Evolutionary conservation across 257 asterid genomes (phyloP), one percentile per base, ranked within the genome.

Genomic region (Penstemon newberryi): DNA sequence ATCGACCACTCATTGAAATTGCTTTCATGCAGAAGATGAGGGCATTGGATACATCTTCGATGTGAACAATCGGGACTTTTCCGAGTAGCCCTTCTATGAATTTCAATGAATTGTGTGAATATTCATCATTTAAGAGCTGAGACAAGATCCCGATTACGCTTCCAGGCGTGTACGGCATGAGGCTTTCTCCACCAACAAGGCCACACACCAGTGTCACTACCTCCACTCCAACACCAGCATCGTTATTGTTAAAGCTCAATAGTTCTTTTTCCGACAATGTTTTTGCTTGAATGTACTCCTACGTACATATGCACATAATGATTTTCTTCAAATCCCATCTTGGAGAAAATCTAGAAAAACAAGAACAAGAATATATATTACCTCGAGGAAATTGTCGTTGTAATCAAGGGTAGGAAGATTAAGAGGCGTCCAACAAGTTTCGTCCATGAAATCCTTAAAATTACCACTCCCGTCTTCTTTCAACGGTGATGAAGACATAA

Each of bases 131-230:
- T 0, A 73, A 44, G 6, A 57, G 39, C 19, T 63, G 68, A 0
- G 85, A 51, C 64, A 80, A 10, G 40, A 78, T 4, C 5, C 4
- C 8, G 0, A 5, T 42, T 45, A 41, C 11, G 62, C 78, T 86
- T 7, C 2, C 49, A 2, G 83, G n/a, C 2, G 72, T 15, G 45
- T 25, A 25, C 9, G 70, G 47, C 72, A 66, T 10, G 37, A 70
- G 63, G 45, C 69, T 50, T 4, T 64, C 78, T 54, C 87, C 88
- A 2, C 92, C 86, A 10, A 86, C 89, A 49, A 84, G 81, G 54
- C 84, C 88, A 57, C 80, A 78, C 7, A 18, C 69, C 44, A 86
- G 73, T 60, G 81, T 76, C 5, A 82, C 82, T 44, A 77, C 86
- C 50, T 77, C 80, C 47, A 82, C 10, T 37, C 66, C 55, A 25